phyloP scores from a whole-genome alignment of 31 red algal species.

The Asparagopsis taxiformis region DNA sequence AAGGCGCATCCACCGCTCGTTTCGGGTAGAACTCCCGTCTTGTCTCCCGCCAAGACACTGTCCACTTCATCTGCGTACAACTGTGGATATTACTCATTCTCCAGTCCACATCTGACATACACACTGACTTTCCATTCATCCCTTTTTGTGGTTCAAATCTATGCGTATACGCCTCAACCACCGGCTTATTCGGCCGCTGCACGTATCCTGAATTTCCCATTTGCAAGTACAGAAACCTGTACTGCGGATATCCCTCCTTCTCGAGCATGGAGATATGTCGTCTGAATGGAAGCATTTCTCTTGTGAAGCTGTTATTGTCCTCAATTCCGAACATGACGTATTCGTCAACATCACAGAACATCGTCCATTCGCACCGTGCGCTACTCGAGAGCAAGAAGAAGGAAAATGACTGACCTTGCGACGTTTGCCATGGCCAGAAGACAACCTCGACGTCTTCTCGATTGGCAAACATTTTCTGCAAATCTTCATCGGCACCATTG shows the following conservation, averaged over 20 bases:
- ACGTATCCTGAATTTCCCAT: neutral
- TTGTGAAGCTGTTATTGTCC: neutral
- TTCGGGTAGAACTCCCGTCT: no score
- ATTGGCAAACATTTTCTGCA: slow-evolving; percentile 1
- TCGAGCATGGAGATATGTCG: neutral
- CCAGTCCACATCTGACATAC: no score
- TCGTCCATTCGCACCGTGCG: slow-evolving; percentile 43
- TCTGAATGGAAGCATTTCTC: neutral
- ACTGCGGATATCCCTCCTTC: neutral
- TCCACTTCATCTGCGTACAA: no score
- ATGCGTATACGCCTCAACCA: neutral
- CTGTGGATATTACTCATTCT: no score
- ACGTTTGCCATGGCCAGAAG: slow-evolving; percentile 49
- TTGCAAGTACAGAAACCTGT: neutral
- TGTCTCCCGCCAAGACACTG: no score
- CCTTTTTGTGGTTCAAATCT: neutral
- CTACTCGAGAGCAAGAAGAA: slow-evolving; percentile 21
- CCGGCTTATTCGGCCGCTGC: neutral
- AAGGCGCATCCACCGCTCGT: no score
- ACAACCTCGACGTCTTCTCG: slow-evolving; percentile 48
- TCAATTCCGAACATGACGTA: slow-evolving; percentile 52
- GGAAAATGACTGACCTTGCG: slow-evolving; percentile 24
- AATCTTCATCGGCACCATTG: slow-evolving; percentile 30
- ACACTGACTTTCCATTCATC: neutral
- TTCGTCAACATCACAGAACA: slow-evolving; percentile 54